Evolutionary conservation across 2,329 filamentous ascomycete species (phyloP), one percentile per base, ranked within the genome.

Genomic region (Hirsutella rhossiliensis): DNA sequence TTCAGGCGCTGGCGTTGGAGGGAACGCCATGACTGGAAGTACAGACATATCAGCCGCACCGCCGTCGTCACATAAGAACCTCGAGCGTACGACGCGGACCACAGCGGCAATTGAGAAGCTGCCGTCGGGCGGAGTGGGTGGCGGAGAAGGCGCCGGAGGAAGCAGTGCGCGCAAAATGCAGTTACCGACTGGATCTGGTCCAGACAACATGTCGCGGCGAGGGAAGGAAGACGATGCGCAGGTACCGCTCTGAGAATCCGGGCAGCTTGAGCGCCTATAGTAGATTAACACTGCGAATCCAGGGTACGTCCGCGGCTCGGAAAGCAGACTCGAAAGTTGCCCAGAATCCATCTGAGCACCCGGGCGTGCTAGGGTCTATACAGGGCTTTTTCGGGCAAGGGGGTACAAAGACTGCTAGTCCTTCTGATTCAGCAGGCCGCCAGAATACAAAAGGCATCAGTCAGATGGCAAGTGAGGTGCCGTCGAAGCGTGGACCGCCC

Each of bases 111-210:
- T 41, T 20, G 59, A 62, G n/a, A 52, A 61, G 46, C 53, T 64
- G 0, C 60, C 61, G 5, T 53, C 57, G 1, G 61, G 61, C 1
- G 56, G 57, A 6, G 54, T 61, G 2, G 60, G 60, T 0, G 61
- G 61, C 1, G 60, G 61, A 3, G 43, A 47, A 5, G 60, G 60
- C 1, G 54, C 37, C 1, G 62, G 58, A 5, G 56, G 55, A 19
- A 36, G 54, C 17, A 57, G 55, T 31, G 47, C 53, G 15, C 55
- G 62, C 11, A 50, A 49, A 7, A 49, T 60, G 12, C 56, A 63
- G 48, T 47, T 58, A 45, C 41, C 50, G 23, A 45, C 45, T 19
- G 50, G 32, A 11, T 15, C 13, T 50, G 45, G 40, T 48, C 17
- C 41, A 34, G 29, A 32, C 19, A 23, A 42, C 19, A 42, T 44